These are phyloP conservation scores for Blastobotrys ciferrii DNA, from an alignment of 1,139 yeast species.

Conservation along the genomic window DNA sequence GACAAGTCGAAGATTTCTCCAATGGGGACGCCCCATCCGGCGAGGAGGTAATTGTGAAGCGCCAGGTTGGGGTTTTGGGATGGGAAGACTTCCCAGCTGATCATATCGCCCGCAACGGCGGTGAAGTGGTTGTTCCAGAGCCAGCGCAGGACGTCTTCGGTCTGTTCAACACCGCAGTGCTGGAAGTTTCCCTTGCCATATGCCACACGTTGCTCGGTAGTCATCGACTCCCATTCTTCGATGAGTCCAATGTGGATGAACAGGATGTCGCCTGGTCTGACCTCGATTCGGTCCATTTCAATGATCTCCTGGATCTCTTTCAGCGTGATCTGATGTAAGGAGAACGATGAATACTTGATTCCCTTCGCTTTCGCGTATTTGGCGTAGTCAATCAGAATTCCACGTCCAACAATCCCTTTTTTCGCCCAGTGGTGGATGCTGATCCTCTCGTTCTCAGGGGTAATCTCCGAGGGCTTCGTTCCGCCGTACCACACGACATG, in stretches of 20 bases:
- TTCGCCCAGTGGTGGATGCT: conserved; percentile 35
- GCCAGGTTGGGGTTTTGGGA: conserved; percentile 52
- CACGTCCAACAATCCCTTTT: conserved; percentile 36
- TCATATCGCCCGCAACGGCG: conserved; percentile 33
- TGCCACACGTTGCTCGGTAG: conserved; percentile 17
- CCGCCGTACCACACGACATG: conserved; percentile 30
- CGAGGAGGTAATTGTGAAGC: conserved; percentile 19
- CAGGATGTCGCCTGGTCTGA: conserved; percentile 33
- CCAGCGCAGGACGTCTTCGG: conserved; percentile 26
- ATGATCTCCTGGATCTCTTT: conserved; percentile 28
- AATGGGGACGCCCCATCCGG: conserved; percentile 25
- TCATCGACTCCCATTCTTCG: conserved; percentile 30
- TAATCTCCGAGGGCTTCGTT: conserved; percentile 28
- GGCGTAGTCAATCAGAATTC: conserved; percentile 35
- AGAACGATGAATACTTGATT: conserved; percentile 29
- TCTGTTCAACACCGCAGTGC: conserved; percentile 29
- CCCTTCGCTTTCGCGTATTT: conserved; percentile 30
- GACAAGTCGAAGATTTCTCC: conserved; percentile 23
- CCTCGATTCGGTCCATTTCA: conserved; percentile 19
- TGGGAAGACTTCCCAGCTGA: conserved; percentile 39
- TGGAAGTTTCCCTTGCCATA: conserved; percentile 8
- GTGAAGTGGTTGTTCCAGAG: conserved; percentile 32
- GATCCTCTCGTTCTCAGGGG: conserved; percentile 23
- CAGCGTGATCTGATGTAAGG: conserved; percentile 25
- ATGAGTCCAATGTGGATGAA: conserved; percentile 34